Percentiles rank a stretch among this genome's conserved stretches.
phyloP scores from a whole-genome alignment of 768 basidiomycete species.

The Hysterangium stoloniferum region DNA sequence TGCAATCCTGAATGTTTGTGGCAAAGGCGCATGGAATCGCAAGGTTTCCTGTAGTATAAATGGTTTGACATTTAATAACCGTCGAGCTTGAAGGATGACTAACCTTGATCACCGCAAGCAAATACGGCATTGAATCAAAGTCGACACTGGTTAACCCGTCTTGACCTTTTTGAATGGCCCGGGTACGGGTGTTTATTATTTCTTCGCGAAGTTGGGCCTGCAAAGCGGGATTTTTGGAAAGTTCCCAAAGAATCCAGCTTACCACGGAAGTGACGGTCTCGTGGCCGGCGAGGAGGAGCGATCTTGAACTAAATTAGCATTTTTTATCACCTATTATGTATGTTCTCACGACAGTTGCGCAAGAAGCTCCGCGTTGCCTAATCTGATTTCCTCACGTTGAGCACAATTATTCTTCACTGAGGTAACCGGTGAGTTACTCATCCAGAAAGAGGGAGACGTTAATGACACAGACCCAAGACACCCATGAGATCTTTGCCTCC shows the following conservation, averaged over 20 bases:
- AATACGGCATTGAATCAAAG: conserved; percentile 26
- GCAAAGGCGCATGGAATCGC: conserved; percentile 17
- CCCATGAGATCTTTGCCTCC: too few species aligned
- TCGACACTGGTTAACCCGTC: conserved; percentile 24
- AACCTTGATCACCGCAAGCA: conserved; percentile 28
- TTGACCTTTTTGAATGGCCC: conserved; percentile 18
- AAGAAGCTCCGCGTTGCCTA: too few species aligned
- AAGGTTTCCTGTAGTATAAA: conserved; percentile 19
- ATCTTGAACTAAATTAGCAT: too few species aligned
- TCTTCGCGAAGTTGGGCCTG: conserved; percentile 16
- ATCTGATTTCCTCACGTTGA: too few species aligned
- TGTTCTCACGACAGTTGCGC: too few species aligned
- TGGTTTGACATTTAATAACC: neutral
- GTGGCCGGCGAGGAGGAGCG: conserved; percentile 19
- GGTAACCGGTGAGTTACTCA: too few species aligned
- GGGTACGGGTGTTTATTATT: conserved; percentile 8
- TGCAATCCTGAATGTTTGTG: conserved; percentile 13
- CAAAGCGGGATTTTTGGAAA: conserved; percentile 13
- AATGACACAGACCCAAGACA: too few species aligned
- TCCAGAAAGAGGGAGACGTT: too few species aligned
- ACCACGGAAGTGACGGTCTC: conserved; percentile 16
- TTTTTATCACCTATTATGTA: too few species aligned
- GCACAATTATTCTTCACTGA: too few species aligned
- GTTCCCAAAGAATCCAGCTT: conserved; percentile 15
- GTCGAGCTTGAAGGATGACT: neutral